Percentiles rank a stretch among this genome's conserved stretches.
Conservation (phyloP, 2,329 filamentous ascomycete genomes). For the Alternaria hordeiaustralica region DNA sequence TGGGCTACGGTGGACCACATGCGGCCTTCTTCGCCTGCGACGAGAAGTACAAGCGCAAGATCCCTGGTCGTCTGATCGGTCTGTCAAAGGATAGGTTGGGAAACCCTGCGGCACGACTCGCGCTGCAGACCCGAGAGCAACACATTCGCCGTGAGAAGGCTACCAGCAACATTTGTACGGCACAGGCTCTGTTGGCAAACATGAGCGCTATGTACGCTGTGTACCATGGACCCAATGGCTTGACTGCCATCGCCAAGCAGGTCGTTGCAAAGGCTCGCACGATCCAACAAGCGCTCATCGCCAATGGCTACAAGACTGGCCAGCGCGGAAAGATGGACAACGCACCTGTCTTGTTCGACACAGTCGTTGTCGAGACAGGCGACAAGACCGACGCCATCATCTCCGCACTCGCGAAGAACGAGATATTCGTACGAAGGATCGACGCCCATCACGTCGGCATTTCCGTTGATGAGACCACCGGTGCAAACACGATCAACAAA, state of each 20-base stretch:
- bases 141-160: constrained; percentile 96
- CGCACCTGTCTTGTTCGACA: constrained; percentile 75
- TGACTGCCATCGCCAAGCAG: constrained; percentile 82
- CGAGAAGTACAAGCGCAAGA: constrained; percentile 92
- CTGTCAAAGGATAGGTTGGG: constrained; percentile 90
- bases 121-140: constrained; percentile 92
- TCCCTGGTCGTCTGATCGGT: constrained; percentile 88
- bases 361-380: constrained; percentile 68
- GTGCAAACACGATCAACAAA: constrained; percentile 61
- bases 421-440: constrained; percentile 68
- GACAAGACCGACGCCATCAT: constrained; percentile 61
- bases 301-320: constrained; percentile 69
- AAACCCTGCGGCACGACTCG: constrained; percentile 78
- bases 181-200: constrained; percentile 90
- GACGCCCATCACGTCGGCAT: constrained; percentile 70
- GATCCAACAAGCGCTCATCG: constrained; percentile 68
- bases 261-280: constrained; percentile 74
- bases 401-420: constrained; percentile 57
- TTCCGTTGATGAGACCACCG: constrained; percentile 78
- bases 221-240: constrained; percentile 85
- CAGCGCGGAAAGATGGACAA: constrained; percentile 63
- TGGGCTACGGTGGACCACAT: constrained; percentile 93
- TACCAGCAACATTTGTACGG: constrained; percentile 96
- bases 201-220: constrained; percentile 95
- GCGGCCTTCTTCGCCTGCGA: constrained; percentile 94